phyloP scores from a whole-genome alignment of 495 filamentous ascomycete species.

The Aspergillus ellipticus region DNA sequence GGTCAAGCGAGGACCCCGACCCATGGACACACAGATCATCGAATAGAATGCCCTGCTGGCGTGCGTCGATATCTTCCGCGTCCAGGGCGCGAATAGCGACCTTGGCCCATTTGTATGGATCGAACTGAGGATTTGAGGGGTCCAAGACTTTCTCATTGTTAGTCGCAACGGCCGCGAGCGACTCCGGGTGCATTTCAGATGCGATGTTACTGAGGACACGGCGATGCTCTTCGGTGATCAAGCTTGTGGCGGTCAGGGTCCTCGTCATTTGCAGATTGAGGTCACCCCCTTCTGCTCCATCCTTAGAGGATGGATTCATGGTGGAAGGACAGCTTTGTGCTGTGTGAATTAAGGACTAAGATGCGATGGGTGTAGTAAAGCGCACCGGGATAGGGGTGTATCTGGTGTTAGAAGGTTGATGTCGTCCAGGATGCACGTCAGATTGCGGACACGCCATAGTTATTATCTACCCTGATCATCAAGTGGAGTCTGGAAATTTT shows the following conservation, averaged over 20 bases:
- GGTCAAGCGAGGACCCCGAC: slow-evolving; percentile 4
- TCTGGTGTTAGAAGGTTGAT: not conserved
- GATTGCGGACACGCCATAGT: not conserved
- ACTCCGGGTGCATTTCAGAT: not conserved
- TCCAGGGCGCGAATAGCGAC: slow-evolving; percentile 1
- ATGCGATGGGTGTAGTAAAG: not conserved
- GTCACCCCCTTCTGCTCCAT: not conserved
- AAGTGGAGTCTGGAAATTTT: not conserved
- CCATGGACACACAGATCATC: slow-evolving; percentile 5
- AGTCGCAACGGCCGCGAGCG: not conserved
- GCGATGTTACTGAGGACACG: not conserved
- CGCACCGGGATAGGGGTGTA: not conserved
- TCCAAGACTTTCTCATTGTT: slow-evolving; percentile 1
- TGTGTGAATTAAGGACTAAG: not conserved
- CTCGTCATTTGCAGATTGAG: not conserved
- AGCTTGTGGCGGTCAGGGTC: not conserved
- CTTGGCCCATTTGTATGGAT: slow-evolving; percentile 9
- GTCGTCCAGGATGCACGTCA: not conserved
- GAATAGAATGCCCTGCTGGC: slow-evolving; percentile 5
- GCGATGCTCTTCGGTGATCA: not conserved
- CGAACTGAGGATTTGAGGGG: slow-evolving; percentile 6
- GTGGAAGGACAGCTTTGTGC: not conserved
- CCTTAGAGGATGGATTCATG: not conserved
- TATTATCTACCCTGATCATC: not conserved
- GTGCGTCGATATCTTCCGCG: not conserved